Percentiles rank a stretch among this genome's conserved stretches.
phyloP scores from a whole-genome alignment of 2,329 filamentous ascomycete species.

The Cadophora gregata region DNA sequence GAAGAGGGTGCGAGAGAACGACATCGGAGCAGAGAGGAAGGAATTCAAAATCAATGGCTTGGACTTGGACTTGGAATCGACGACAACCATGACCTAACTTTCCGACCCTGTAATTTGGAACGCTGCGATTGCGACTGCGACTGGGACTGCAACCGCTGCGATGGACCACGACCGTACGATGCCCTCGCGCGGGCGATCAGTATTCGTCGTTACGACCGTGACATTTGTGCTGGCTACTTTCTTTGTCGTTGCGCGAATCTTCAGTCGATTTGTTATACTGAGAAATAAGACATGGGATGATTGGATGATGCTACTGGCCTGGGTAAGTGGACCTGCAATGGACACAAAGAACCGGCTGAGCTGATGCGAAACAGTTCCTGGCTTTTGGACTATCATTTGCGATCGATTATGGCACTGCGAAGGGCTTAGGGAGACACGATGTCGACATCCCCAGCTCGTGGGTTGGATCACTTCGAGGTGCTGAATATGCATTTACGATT shows the following conservation, averaged over 20 bases:
- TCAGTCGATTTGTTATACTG: slow-evolving; percentile 76
- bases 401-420: slow-evolving; percentile 67
- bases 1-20: not conserved
- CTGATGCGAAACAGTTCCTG: slow-evolving; percentile 49
- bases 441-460: slow-evolving; percentile 59
- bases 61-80: slow-evolving; percentile 21
- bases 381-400: slow-evolving; percentile 71
- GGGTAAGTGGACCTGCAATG: slow-evolving; percentile 54
- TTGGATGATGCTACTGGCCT: slow-evolving; percentile 80
- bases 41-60: slow-evolving; percentile 23
- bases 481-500: slow-evolving; percentile 69
- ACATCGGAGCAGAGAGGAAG: not conserved
- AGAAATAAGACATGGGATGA: slow-evolving; percentile 77
- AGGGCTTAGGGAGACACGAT: slow-evolving; percentile 74
- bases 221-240: slow-evolving; percentile 73
- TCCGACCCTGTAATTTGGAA: not conserved
- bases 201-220: slow-evolving; percentile 72
- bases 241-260: slow-evolving; percentile 76
- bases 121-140: not conserved
- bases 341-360: not conserved
- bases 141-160: not conserved
- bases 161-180: slow-evolving; percentile 12
- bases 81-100: slow-evolving; percentile 29
- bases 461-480: slow-evolving; percentile 58
- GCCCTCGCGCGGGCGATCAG: slow-evolving; percentile 54